Base-by-base conservation (phyloP, 495 filamentous ascomycete species). In the Pyrenopolyporus hunteri region DNA sequence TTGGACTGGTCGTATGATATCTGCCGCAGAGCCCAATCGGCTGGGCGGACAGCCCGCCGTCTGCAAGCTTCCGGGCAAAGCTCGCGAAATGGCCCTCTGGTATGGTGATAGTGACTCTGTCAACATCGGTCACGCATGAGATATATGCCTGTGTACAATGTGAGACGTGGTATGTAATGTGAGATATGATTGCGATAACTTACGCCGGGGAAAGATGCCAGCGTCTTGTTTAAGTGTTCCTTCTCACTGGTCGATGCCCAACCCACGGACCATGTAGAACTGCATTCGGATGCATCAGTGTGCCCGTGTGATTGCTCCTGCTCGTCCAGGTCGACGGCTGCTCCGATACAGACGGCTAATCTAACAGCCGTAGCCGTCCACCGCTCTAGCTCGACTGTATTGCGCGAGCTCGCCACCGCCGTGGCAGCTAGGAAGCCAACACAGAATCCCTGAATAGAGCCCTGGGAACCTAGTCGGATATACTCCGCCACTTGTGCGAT, bases 181-280 rank as follows among this genome's bases (percentile, higher is more conserved):
- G n/a, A n/a, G n/a, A n/a, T n/a, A n/a, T n/a, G n/a, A n/a, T n/a
- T n/a, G n/a, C 22, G 3, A 25, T 39, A 1, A 14, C 10, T 33
- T 57, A 48, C 54, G 17, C 48, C 43, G 3, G 54, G 33, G 25
- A 48, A 57, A 40, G 35, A 57, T 11, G 43, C 44, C 32, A 57
- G 44, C 33, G 44, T 48, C 44, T 32, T 57, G 22, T 57, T 35
- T 0, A 57, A 32, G n/a, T 48, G 35, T 1, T 40, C 44, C 17
- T 49, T 57, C 33, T 57, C 54, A 1, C 16, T 5, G 7, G 10
- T 20, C 11, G 43, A 57, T 1, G 44, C 23, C 53, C 54, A 57
- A 8, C 43, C 42, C 28, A 57, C 35, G 10, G 54, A 57, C 54
- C 54, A 57, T 16, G 44, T 57, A 33, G 54, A 57, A 25, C 44